Evolutionary conservation across 805 yeast genomes (phyloP), one percentile per base, ranked within the genome.

Genomic region (Dipodascus geniculatus): DNA sequence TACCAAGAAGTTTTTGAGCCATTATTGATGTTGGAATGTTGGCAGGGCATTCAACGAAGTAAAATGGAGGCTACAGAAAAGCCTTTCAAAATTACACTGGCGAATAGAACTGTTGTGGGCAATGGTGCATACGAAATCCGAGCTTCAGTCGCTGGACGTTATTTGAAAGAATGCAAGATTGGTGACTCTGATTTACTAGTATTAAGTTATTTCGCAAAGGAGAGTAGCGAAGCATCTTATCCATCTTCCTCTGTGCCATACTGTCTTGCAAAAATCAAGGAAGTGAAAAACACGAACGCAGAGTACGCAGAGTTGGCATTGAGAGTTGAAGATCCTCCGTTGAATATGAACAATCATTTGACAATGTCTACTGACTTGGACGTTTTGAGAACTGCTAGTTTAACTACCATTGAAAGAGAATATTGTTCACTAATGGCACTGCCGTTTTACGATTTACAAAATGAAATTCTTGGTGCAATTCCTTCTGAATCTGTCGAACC

Each of bases 351-450:
- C 42, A 1, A 38, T 3, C 31, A 53, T 19, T 42, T 17, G 48
- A 42, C 22, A 6, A 17, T 33, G 17, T 33, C 35, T 20, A 14
- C 42, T 44, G 19, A 11, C 3, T 31, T 48, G 19, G 9, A 23
- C 11, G 16, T 9, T 42, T 38, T 38, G 20, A 14, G 49, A 50
- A 49, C 53, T 20, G 23, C 6, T 53, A 63, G 83, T 60, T 81
- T 93, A 89, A 78, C 85, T 0, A 91, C 99, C 0, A 78, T 90
- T 16, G 99, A 93, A 66, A 82, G 99, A 72, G 99, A 93, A 65
- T 95, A 74, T 61, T 77, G 90, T 0, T 85, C 99, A 0, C 69
- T 95, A 59, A 79, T 76, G 64, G 97, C 95, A 0, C 72, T 93
- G 52, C 83, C 77, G 52, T 89, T 84, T 65, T 95, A 89, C 63